Base-by-base conservation (phyloP, 2,329 filamentous ascomycete genomes). In the Paecilomyces formosus region DNA sequence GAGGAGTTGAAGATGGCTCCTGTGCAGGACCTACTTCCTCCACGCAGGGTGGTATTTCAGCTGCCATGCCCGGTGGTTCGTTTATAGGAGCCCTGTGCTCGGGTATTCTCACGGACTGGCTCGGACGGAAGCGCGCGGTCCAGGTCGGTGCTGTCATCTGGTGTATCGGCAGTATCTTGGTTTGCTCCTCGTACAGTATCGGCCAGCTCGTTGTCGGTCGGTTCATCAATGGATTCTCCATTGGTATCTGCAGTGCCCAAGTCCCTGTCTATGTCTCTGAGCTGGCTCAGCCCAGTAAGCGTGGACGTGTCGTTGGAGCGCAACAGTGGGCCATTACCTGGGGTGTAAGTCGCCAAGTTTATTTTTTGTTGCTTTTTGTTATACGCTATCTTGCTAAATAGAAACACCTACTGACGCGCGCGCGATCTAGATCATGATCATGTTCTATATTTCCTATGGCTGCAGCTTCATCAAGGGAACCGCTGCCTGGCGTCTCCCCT, bases 251-350 rank as follows among this genome's bases (percentile, higher is more conserved):
- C 63, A 89, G 86, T 28, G 85, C 87, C 7, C 79, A 89, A 65
- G 87, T 89, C 1, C 86, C 86, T 0, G 83, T 89, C 21, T 90
- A 89, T 69, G 83, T 88, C 62, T 81, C 85, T 55, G 88, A 90
- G 70, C 79, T 90, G 33, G 86, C 82, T 26, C 80, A 79, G 30
- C 80, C 80, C 1, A 76, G 74, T 56, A 81, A 79, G 66, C 78
- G 82, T 65, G 82, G 82, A 15, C 81, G 85, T 51, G 79, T 92
- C 33, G 86, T 92, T 15, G 85, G 87, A 56, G 82, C 84, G 51
- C 88, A 91, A 70, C 88, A 91, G 70, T 88, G 87, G 78, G 86
- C 87, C 26, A 90, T 92, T 61, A 88, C 88, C 63, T 88, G 81
- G 81, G 86, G 84, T 62, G 35, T 45, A 45, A 45, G 35, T 45